Percentiles rank a stretch among this genome's conserved stretches.
Conservation (phyloP, 352 stramenopile species). For the Phytophthora cryptogea region DNA sequence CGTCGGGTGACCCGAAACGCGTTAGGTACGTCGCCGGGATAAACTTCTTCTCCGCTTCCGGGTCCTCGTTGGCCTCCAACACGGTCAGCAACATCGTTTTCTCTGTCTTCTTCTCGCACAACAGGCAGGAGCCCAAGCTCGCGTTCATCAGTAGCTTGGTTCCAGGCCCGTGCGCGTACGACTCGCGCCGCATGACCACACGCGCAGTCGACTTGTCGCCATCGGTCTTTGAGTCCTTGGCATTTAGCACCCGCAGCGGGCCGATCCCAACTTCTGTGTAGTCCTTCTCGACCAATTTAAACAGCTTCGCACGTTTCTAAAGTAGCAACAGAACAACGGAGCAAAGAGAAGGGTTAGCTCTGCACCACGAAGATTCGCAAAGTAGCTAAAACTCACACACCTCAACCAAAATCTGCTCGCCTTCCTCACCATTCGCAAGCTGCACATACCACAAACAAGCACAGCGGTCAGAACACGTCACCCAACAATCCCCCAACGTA, state of each 20-base stretch:
- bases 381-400: constrained; percentile 26
- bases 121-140: constrained; percentile 59
- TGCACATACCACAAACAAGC: constrained; percentile 17
- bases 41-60: constrained; percentile 49
- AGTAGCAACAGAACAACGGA: constrained; percentile 1
- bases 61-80: constrained; percentile 48
- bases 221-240: constrained; percentile 42
- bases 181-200: constrained; percentile 83
- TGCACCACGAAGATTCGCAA: not conserved
- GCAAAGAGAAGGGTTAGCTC: not conserved
- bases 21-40: constrained; percentile 74
- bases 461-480: constrained; percentile 9
- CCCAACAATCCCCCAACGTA: not conserved
- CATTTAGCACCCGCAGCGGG: constrained; percentile 65
- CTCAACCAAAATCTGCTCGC: constrained; percentile 71
- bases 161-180: constrained; percentile 66
- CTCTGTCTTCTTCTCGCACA: constrained; percentile 76
- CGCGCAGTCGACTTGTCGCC: constrained; percentile 53
- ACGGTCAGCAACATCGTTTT: constrained; percentile 76
- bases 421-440: constrained; percentile 78
- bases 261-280: constrained; percentile 81
- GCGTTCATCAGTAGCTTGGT: constrained; percentile 82
- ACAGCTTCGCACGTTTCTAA: constrained; percentile 82
- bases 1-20: constrained; percentile 61
- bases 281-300: constrained; percentile 75